These are phyloP conservation scores for Hibiscus tridactylites DNA, from an alignment of 345 rosid species.

Conservation along the genomic window DNA sequence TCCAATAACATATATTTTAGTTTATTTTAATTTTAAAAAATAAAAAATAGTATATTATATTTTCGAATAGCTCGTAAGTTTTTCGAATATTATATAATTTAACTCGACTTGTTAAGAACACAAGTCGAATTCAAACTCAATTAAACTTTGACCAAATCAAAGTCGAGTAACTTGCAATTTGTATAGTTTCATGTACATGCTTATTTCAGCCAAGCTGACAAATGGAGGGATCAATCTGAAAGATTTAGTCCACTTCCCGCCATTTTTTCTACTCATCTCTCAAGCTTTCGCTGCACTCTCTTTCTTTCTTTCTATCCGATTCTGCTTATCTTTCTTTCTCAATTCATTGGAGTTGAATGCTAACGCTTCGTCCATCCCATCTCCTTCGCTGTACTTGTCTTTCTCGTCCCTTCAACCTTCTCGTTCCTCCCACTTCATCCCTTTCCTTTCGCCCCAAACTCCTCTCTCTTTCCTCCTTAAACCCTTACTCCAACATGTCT, in stretches of 20 bases:
- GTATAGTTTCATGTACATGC: too few relatives aligned
- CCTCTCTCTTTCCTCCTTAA: conserved; percentile 21
- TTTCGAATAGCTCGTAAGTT: too few relatives aligned
- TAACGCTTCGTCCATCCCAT: background rate
- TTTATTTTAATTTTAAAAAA: too few relatives aligned
- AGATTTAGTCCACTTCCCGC: background rate
- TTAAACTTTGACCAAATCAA: too few relatives aligned
- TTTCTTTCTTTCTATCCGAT: too few relatives aligned
- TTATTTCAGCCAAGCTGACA: too few relatives aligned
- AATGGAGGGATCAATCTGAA: background rate
- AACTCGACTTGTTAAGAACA: too few relatives aligned
- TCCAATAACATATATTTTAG: too few relatives aligned
- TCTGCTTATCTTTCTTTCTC: background rate
- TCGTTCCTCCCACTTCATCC: conserved; percentile 17
- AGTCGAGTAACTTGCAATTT: too few relatives aligned
- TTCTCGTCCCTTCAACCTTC: conserved; percentile 9
- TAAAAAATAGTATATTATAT: too few relatives aligned
- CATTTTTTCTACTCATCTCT: background rate
- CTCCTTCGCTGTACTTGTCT: conserved; percentile 9
- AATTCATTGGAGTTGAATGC: background rate
- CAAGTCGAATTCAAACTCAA: too few relatives aligned
- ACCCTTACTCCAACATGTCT: conserved; percentile 26
- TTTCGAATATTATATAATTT: too few relatives aligned
- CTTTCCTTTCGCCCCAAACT: conserved; percentile 12
- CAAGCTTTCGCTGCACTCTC: background rate